A percentile compares a stretch with the other conserved stretches of the same genome.
These are phyloP conservation scores for Liquidambar formosana DNA, from an alignment of 164 flowering plant species.

Conservation along the genomic window DNA sequence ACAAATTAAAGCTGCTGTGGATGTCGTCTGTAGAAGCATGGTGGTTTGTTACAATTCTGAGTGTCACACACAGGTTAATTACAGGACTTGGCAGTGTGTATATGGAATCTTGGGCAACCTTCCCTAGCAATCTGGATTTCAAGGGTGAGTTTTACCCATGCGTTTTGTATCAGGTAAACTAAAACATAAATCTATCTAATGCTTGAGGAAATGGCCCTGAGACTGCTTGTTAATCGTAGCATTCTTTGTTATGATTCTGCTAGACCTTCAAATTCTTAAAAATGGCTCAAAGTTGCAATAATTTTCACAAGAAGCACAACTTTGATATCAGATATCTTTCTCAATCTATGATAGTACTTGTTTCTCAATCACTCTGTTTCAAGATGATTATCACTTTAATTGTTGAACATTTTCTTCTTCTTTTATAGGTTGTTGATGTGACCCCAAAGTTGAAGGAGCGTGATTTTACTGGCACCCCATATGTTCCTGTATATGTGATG, in stretches of 20 bases:
- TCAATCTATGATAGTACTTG: neutral
- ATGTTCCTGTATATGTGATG: constrained; percentile 87
- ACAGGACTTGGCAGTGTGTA: no score
- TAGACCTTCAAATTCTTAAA: neutral
- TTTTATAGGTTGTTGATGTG: constrained; percentile 32
- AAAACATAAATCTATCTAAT: no score
- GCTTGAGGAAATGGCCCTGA: no score
- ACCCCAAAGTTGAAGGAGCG: constrained; percentile 49
- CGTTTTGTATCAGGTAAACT: no score
- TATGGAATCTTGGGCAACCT: no score
- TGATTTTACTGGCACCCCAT: constrained; percentile 70
- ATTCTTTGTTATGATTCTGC: neutral
- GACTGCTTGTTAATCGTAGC: no score
- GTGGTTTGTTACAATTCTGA: no score
- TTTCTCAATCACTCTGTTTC: neutral
- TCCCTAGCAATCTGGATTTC: no score
- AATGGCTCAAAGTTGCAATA: neutral
- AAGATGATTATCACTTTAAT: neutral
- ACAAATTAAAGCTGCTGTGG: no score
- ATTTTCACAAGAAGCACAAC: neutral
- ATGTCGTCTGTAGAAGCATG: no score
- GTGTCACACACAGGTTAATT: no score
- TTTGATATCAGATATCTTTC: neutral
- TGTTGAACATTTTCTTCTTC: neutral
- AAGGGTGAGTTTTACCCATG: no score